Evolutionary conservation across 1,284 basidiomycete genomes (phyloP).

Genomic region (Stereum hirsutum): DNA sequence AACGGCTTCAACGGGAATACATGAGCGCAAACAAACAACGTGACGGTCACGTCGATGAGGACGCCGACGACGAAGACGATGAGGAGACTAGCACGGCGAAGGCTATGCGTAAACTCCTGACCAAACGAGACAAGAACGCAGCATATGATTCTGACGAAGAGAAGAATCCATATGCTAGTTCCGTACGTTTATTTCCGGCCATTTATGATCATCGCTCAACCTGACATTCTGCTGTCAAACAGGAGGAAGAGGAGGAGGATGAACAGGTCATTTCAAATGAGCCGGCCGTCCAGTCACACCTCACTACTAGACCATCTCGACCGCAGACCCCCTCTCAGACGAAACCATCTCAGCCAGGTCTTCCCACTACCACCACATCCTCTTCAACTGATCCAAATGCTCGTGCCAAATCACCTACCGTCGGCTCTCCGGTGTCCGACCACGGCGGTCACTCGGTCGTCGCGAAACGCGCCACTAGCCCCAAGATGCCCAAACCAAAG

Average conservation of each 20-base stretch:
- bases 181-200: constrained; percentile 29
- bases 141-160: constrained; percentile 79
- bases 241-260: constrained; percentile 67
- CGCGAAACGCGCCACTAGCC: constrained; percentile 78
- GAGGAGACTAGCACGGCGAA: constrained; percentile 61
- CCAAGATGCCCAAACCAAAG: constrained; percentile 54
- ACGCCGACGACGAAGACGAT: constrained; percentile 22
- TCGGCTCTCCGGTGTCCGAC: constrained; percentile 43
- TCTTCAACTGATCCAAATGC: no score
- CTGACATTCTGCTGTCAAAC: constrained; percentile 14
- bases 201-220: constrained; percentile 7
- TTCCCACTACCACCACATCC: constrained; percentile 22
- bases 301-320: constrained; percentile 21
- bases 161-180: constrained; percentile 72
- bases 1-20: constrained; percentile 79
- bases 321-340: constrained; percentile 24
- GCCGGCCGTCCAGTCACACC: constrained; percentile 49
- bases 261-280: constrained; percentile 40
- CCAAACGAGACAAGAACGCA: constrained; percentile 62
- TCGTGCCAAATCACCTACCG: no score
- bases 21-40: constrained; percentile 65
- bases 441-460: constrained; percentile 65
- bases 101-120: constrained; percentile 71
- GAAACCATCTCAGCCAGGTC: constrained; percentile 16
- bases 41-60: constrained; percentile 63